Evolutionary conservation across 306 rosid genomes (phyloP).

Genomic region (Pueraria montana): DNA sequence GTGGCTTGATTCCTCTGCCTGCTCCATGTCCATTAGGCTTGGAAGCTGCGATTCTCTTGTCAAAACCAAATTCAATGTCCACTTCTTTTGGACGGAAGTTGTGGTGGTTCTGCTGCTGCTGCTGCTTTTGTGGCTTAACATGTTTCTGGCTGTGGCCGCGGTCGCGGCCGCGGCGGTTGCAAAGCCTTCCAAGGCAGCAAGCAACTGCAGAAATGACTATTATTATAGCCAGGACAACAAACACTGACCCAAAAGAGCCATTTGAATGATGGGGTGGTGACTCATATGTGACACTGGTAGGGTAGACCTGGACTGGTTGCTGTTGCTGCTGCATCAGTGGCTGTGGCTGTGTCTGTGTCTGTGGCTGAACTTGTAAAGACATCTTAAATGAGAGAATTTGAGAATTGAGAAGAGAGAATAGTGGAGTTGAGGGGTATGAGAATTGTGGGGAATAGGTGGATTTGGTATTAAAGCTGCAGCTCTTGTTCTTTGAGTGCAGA

Average conservation of each 20-base stretch:
- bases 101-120: conserved; percentile 57
- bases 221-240: conserved; percentile 81
- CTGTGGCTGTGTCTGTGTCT: conserved; percentile 30
- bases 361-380: conserved; percentile 65
- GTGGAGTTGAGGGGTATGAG: conserved; percentile 24
- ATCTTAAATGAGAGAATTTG: conserved; percentile 46
- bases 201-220: conserved; percentile 81
- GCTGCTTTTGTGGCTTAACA: conserved; percentile 52
- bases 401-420: conserved; percentile 17
- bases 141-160: conserved; percentile 51
- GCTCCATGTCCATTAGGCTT: conserved; percentile 59
- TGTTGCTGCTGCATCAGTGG: conserved; percentile 64
- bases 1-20: conserved; percentile 50
- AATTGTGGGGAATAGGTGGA: conserved; percentile 31
- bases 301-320: conserved; percentile 76
- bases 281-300: conserved; percentile 60
- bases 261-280: conserved; percentile 77
- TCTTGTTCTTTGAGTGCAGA: conserved; percentile 76
- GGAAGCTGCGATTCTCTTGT: conserved; percentile 61
- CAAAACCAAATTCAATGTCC: conserved; percentile 76
- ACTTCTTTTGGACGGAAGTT: conserved; percentile 59
- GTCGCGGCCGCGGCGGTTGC: conserved; percentile 61
- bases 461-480: conserved; percentile 44
- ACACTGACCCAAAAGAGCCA: conserved; percentile 92
- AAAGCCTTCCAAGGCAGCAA: conserved; percentile 88